These are phyloP conservation scores for Rhizopogon parksii DNA, from an alignment of 1,284 basidiomycete genomes.

Conservation along the genomic window DNA sequence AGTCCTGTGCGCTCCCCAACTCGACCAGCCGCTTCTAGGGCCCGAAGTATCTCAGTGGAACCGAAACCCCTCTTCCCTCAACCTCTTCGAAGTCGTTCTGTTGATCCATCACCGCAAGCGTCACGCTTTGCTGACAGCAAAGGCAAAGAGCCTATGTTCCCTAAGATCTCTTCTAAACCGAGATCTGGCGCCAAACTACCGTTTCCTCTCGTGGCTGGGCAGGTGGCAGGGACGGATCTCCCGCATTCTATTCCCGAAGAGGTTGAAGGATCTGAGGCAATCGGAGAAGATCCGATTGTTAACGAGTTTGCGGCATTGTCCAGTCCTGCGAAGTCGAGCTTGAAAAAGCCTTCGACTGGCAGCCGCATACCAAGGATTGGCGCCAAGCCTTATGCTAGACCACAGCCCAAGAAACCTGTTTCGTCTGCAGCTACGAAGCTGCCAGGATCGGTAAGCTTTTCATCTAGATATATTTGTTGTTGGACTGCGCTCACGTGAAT, in stretches of 20 bases:
- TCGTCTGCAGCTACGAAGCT: background rate
- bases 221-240: conserved; percentile 13
- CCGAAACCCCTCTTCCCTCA: conserved; percentile 10
- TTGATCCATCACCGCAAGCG: conserved; percentile 17
- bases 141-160: conserved; percentile 18
- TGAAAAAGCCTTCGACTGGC: conserved; percentile 46
- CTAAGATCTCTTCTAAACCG: conserved; percentile 11
- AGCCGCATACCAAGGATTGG: conserved; percentile 68
- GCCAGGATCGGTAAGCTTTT: conserved; percentile 17
- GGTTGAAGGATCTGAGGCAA: conserved; percentile 8
- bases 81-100: conserved; percentile 25
- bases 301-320: conserved; percentile 4
- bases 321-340: conserved; percentile 34
- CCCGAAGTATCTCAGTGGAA: conserved; percentile 25
- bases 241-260: conserved; percentile 30
- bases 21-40: conserved; percentile 13
- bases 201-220: conserved; percentile 34
- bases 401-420: conserved; percentile 15
- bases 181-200: conserved; percentile 32
- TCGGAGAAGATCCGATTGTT: background rate
- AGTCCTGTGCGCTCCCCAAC: conserved; percentile 19
- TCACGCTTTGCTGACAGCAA: conserved; percentile 11
- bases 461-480: background rate
- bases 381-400: conserved; percentile 56
- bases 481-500: conserved; percentile 2